phyloP scores from a whole-genome alignment of 768 basidiomycete species.

The Mycena haematopus region DNA sequence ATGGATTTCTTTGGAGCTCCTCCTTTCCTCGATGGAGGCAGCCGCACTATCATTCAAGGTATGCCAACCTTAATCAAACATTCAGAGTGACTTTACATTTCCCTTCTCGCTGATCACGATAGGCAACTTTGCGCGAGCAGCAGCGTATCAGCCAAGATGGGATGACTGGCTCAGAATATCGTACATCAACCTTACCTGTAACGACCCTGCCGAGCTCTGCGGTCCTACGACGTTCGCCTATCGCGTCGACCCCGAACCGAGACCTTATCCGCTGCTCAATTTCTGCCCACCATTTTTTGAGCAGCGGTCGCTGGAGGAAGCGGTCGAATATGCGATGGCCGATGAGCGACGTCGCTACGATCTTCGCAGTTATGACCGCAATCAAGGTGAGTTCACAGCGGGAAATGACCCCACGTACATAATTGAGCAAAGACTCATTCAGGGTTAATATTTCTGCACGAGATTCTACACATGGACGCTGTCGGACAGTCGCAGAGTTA shows the following conservation, averaged over 20 bases:
- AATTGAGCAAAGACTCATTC: neutral
- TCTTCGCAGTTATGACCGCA: neutral
- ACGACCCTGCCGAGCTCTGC: neutral
- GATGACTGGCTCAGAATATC: neutral
- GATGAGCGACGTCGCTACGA: neutral
- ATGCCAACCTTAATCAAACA: neutral
- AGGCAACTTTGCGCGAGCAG: conserved; percentile 8
- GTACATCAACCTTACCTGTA: neutral
- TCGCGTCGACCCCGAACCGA: neutral
- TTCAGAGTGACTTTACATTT: no score
- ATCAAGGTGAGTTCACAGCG: neutral
- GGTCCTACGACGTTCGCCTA: neutral
- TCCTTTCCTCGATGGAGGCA: neutral
- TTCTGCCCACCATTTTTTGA: conserved; percentile 2
- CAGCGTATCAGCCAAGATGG: neutral
- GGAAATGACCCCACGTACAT: no score
- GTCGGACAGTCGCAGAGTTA: neutral
- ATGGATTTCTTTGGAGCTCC: conserved; percentile 5
- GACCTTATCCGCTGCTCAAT: neutral
- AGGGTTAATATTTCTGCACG: neutral
- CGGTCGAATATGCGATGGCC: neutral
- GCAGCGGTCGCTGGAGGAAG: neutral
- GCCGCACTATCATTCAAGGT: neutral
- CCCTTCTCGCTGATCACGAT: no score
- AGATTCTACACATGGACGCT: neutral